phyloP scores from a whole-genome alignment of 108 stramenopile genomes.

The Asterionellopsis glacialis region DNA sequence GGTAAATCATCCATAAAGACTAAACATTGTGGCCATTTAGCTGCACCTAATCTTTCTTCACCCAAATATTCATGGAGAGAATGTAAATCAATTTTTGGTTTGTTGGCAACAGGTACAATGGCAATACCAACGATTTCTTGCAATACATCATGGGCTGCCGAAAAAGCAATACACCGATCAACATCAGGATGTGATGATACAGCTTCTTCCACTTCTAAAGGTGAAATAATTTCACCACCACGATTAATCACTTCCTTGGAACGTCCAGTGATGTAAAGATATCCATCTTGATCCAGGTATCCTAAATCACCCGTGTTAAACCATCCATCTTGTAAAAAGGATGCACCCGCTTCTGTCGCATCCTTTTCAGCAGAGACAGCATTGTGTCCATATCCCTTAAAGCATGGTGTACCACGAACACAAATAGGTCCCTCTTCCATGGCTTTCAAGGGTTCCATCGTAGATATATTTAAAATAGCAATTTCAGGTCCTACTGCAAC shows the following conservation, averaged over 20 bases:
- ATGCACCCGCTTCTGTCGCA: conserved; percentile 10
- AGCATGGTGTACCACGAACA: conserved; percentile 32
- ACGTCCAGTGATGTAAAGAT: conserved; percentile 66
- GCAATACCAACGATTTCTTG: conserved; percentile 70
- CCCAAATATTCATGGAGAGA: conserved; percentile 37
- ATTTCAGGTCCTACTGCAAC: conserved; percentile 43
- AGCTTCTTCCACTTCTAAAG: conserved; percentile 75
- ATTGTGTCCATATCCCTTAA: conserved; percentile 31
- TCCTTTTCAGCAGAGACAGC: not conserved
- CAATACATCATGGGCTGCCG: conserved; percentile 30
- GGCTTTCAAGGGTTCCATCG: conserved; percentile 3
- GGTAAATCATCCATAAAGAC: conserved; percentile 61
- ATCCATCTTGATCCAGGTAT: conserved; percentile 62
- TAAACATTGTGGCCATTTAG: conserved; percentile 59
- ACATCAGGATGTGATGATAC: conserved; percentile 38
- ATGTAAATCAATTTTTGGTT: conserved; percentile 34
- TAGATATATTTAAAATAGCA: conserved; percentile 26
- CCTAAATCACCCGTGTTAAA: conserved; percentile 84
- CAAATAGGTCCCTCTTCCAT: conserved; percentile 36
- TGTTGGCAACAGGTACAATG: conserved; percentile 32
- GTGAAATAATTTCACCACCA: conserved; percentile 74
- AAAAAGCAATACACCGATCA: conserved; percentile 35
- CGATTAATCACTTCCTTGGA: conserved; percentile 86
- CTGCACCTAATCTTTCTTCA: conserved; percentile 28
- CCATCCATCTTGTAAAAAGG: conserved; percentile 57